Evolutionary conservation across 2,329 filamentous ascomycete genomes (phyloP).

Genomic region (Phaeosphaeriaceae sp.): DNA sequence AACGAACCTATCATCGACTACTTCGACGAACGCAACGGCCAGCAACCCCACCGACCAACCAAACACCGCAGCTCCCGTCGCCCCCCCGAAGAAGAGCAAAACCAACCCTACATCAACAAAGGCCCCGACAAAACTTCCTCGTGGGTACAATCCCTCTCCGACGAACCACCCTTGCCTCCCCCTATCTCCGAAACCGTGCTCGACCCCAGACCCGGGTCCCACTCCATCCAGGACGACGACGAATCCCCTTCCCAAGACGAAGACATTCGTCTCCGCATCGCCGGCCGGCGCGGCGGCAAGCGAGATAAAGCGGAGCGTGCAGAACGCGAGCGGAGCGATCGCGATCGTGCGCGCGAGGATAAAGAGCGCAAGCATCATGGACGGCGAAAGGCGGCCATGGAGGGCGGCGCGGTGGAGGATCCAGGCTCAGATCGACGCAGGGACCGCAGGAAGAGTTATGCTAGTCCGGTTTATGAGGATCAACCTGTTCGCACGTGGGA

Average conservation of each 20-base stretch:
- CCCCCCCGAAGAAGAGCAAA: slow-evolving; percentile 35
- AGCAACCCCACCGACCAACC: slow-evolving; percentile 16
- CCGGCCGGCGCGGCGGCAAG: slow-evolving; percentile 35
- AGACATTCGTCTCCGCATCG: slow-evolving; percentile 46
- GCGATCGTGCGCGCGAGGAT: slow-evolving; percentile 30
- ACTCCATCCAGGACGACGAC: slow-evolving; percentile 37
- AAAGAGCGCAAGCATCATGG: slow-evolving; percentile 39
- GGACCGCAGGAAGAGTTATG: slow-evolving; percentile 40
- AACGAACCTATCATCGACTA: slow-evolving; percentile 51
- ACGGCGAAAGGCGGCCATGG: slow-evolving; percentile 35
- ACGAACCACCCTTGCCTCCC: slow-evolving; percentile 55
- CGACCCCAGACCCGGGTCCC: slow-evolving; percentile 43
- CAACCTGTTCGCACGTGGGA: slow-evolving; percentile 48
- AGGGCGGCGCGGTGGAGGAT: slow-evolving; percentile 21
- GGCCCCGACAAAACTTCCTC: slow-evolving; percentile 57
- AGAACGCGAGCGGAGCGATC: slow-evolving; percentile 22
- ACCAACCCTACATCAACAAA: slow-evolving; percentile 43
- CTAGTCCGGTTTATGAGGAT: slow-evolving; percentile 37
- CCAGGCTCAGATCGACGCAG: slow-evolving; percentile 30
- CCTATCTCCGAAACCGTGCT: slow-evolving; percentile 56
- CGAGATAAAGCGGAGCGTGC: slow-evolving; percentile 41
- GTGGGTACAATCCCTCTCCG: slow-evolving; percentile 56
- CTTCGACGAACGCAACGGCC: slow-evolving; percentile 53
- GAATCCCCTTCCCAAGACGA: slow-evolving; percentile 48
- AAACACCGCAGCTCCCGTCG: slow-evolving; percentile 39